Conservation (phyloP, 1,139 yeast species). For the Kodamaea ohmeri region DNA sequence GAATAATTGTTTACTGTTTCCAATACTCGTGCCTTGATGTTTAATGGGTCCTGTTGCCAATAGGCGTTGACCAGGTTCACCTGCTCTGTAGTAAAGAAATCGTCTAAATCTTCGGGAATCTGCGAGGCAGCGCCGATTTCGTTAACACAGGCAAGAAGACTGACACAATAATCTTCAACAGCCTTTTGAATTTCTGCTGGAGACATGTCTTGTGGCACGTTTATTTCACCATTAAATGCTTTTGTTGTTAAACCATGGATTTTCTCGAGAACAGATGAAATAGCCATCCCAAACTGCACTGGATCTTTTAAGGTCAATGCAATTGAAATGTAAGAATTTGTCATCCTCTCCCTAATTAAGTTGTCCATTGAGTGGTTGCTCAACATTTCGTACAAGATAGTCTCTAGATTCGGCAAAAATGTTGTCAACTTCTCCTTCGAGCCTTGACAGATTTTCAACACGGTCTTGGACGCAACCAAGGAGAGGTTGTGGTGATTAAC, state of each 20-base stretch:
- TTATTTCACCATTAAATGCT: slow-evolving; percentile 14
- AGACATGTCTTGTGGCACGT: background rate
- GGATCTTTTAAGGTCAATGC: slow-evolving; percentile 53
- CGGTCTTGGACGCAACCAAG: slow-evolving; percentile 53
- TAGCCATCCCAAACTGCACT: slow-evolving; percentile 22
- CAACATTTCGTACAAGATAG: slow-evolving; percentile 52
- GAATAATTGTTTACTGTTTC: slow-evolving; percentile 43
- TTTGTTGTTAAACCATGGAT: slow-evolving; percentile 20
- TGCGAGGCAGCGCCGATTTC: slow-evolving; percentile 69
- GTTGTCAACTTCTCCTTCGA: slow-evolving; percentile 48
- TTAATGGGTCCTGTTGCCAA: slow-evolving; percentile 40
- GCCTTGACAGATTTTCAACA: slow-evolving; percentile 59
- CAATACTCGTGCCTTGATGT: slow-evolving; percentile 40
- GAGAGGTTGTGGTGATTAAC: slow-evolving; percentile 23
- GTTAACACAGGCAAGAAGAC: slow-evolving; percentile 58
- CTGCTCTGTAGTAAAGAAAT: slow-evolving; percentile 31
- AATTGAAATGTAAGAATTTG: slow-evolving; percentile 60
- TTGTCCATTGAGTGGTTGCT: slow-evolving; percentile 43
- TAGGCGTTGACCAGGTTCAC: slow-evolving; percentile 25
- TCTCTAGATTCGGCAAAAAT: slow-evolving; percentile 52
- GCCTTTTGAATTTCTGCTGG: slow-evolving; percentile 15
- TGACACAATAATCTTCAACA: slow-evolving; percentile 43
- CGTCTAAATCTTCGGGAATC: slow-evolving; percentile 55
- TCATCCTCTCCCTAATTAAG: slow-evolving; percentile 58
- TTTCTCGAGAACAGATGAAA: slow-evolving; percentile 21